Conservation (phyloP, 2,329 filamentous ascomycete species). For the Rhinocladiella mackenziei region DNA sequence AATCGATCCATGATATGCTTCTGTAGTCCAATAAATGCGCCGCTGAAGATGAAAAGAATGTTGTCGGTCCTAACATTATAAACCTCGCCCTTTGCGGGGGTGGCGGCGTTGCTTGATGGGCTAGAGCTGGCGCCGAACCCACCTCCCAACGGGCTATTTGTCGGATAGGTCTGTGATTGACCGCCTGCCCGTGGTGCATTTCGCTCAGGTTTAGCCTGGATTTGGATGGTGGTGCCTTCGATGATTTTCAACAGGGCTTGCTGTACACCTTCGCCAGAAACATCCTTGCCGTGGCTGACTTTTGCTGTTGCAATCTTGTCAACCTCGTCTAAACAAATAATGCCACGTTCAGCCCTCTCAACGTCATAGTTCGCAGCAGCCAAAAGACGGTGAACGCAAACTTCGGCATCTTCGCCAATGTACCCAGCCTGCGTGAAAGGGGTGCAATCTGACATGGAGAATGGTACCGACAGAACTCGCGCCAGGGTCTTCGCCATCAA, state of each 20-base stretch:
- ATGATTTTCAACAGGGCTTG: conserved; percentile 94
- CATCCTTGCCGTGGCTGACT: conserved; percentile 83
- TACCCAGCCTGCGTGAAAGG: conserved; percentile 95
- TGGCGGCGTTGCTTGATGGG: conserved; percentile 32
- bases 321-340: conserved; percentile 93
- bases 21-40: conserved; percentile 88
- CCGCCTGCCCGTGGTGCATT: conserved; percentile 39
- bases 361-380: conserved; percentile 89
- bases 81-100: conserved; percentile 52
- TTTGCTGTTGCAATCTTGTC: conserved; percentile 93
- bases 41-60: conserved; percentile 94
- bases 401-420: conserved; percentile 96
- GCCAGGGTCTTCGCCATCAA: conserved; percentile 87
- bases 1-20: conserved; percentile 85
- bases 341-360: conserved; percentile 78
- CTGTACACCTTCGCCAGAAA: conserved; percentile 93
- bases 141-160: conserved; percentile 37
- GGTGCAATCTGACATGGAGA: conserved; percentile 93
- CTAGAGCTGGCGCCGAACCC: conserved; percentile 30
- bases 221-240: conserved; percentile 87
- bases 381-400: conserved; percentile 83
- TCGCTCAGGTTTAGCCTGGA: conserved; percentile 69
- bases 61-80: conserved; percentile 86
- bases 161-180: conserved; percentile 39
- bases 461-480: conserved; percentile 88